Percentiles rank a stretch among this genome's conserved stretches.
Evolutionary conservation across 257 asterid genomes (phyloP).

Genomic region (Lycium barbarum): DNA sequence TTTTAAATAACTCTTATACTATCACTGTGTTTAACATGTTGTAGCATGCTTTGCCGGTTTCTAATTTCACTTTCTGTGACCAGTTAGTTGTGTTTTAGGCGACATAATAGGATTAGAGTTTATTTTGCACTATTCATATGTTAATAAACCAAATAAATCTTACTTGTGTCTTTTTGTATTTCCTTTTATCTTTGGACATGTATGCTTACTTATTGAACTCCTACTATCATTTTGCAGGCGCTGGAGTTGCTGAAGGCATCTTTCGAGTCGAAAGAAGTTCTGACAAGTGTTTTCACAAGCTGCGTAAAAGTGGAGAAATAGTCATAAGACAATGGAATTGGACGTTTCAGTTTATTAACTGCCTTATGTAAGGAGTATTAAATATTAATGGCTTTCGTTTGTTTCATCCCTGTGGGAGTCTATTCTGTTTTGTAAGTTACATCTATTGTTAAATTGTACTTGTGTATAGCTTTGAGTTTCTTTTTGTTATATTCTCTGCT

Average conservation of each 20-base stretch:
- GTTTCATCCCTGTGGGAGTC: background rate
- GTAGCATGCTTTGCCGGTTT: slow-evolving; percentile 31
- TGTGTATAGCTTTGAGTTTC: background rate
- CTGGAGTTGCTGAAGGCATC: slow-evolving; percentile 45
- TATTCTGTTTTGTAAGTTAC: background rate
- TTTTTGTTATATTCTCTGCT: background rate
- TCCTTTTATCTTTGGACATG: background rate
- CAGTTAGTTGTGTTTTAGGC: background rate
- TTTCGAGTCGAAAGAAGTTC: slow-evolving; percentile 24
- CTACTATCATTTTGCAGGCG: slow-evolving; percentile 35
- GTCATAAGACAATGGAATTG: background rate
- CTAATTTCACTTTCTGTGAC: background rate
- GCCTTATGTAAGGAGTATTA: too few relatives aligned
- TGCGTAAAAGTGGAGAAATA: background rate
- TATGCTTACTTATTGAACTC: background rate
- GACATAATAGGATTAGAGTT: background rate
- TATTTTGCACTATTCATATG: background rate
- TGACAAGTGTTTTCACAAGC: background rate
- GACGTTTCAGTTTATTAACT: background rate
- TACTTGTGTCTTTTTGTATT: background rate
- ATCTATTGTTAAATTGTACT: background rate
- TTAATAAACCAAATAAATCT: background rate
- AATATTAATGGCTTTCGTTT: background rate
- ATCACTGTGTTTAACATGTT: slow-evolving; percentile 24
- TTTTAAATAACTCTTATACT: slow-evolving; percentile 18